phyloP scores from a whole-genome alignment of 106 monocot genomes.

The Platanthera guangdongensis region DNA sequence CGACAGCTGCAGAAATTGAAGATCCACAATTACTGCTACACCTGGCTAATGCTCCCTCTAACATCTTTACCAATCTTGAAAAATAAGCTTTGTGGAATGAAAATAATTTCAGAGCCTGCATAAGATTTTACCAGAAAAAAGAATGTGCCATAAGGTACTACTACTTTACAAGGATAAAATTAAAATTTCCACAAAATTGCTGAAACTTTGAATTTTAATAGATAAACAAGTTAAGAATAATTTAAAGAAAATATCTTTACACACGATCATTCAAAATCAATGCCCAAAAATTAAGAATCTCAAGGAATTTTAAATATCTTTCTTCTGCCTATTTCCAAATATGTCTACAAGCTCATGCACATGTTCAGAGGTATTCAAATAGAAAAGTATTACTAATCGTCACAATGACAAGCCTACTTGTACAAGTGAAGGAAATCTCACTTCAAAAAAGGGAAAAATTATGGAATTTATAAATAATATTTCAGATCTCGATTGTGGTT shows the following conservation, averaged over 20 bases:
- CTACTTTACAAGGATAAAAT: background rate
- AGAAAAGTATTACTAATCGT: too few relatives aligned
- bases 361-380: background rate
- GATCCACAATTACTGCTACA: constrained; percentile 28
- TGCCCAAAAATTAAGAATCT: background rate
- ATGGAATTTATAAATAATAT: too few relatives aligned
- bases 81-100: constrained; percentile 40
- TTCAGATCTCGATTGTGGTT: too few relatives aligned
- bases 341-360: background rate
- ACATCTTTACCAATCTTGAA: constrained; percentile 42
- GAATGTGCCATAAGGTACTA: background rate
- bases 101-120: constrained; percentile 53
- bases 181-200: background rate
- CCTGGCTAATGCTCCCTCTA: constrained; percentile 29
- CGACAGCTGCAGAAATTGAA: constrained; percentile 29
- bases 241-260: background rate
- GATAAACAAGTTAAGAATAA: background rate
- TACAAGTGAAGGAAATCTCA: too few relatives aligned
- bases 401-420: too few relatives aligned
- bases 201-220: background rate
- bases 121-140: background rate
- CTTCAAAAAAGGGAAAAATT: too few relatives aligned
- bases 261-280: background rate
- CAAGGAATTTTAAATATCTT: background rate
- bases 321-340: background rate